Evolutionary conservation across 305 asterid species (phyloP), one percentile per base, ranked within the genome.

Genomic region (Plantago rigida): DNA sequence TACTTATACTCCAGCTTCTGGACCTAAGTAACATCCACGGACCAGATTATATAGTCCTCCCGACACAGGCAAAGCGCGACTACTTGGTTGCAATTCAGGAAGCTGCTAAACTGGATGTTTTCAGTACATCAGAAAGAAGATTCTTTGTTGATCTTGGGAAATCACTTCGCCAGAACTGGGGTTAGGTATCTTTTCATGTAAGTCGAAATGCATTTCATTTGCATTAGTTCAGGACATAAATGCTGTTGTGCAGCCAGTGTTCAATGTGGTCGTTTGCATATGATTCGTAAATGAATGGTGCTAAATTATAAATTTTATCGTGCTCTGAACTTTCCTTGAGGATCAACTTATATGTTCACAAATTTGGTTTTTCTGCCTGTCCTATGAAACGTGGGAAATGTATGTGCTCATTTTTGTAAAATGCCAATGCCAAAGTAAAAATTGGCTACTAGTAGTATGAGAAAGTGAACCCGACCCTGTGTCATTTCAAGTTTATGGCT

Each of bases 141-240:
- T 82, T 76, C 69, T 63, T 82, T 52, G 64, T 75, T 66, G 90
- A 87, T 24, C 77, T 88, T 60, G 87, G 86, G 58, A 77, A 68
- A 69, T 56, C 70, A 24, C 59, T 91, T 79, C 85, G 75, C 69
- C 94, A 81, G 56, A 68, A 76, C 42, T 91, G 93, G 94, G 95
- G 89, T 86, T 75, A 87, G 89, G 62, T 56, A 14, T 52, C 64
- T 34, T 66, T 31, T 36, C 12, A 34, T 24, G 4, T 55, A 44
- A 47, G 62, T 55, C 41, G 14, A 68, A 31, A 28, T 54, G 55
- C 19, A 62, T 47, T 52, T 61, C 47, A 47, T 71, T 50, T 47
- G 63, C 59, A 10, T 31, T 65, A 12, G 47, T 64, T 67, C 41
- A 41, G 58, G 49, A 48, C n/a, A 68, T 51, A 60, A 58, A 51